Percentiles rank a stretch among this genome's conserved stretches.
Conservation (phyloP, 441 rosid species). For the Macaranga tanarius region DNA sequence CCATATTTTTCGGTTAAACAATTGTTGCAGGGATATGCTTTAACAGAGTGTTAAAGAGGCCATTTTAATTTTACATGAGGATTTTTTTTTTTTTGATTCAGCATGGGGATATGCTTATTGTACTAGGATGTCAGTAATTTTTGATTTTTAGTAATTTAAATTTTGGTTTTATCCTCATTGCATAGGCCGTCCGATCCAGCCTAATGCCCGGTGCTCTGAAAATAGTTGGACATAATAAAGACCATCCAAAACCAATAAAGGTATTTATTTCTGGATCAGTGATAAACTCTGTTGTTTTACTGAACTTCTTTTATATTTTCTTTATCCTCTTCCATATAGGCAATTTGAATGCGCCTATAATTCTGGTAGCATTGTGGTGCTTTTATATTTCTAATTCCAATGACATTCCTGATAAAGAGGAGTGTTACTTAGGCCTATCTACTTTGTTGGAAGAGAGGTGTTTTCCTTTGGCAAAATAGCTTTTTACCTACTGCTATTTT, state of each 20-base stretch:
- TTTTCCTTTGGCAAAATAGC: neutral
- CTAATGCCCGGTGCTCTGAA: slow-evolving; percentile 94
- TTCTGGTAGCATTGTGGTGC: neutral
- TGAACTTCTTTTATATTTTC: neutral
- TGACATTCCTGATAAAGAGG: neutral
- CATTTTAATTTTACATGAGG: neutral
- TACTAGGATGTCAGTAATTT: neutral
- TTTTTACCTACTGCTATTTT: neutral
- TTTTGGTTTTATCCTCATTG: slow-evolving; percentile 7
- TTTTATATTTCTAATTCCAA: neutral
- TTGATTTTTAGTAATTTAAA: neutral
- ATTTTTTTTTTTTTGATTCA: neutral
- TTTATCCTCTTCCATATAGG: neutral
- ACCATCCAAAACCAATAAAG: slow-evolving; percentile 95
- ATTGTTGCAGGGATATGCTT: neutral
- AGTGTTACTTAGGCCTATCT: neutral
- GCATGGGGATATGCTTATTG: no score
- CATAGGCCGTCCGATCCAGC: slow-evolving; percentile 69
- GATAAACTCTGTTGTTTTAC: neutral
- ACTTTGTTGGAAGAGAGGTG: neutral
- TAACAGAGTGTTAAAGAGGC: neutral
- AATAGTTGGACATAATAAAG: slow-evolving; percentile 82
- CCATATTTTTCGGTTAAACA: neutral
- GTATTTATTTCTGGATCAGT: slow-evolving; percentile 31
- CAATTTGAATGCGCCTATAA: neutral